phyloP scores from a whole-genome alignment of 352 stramenopile species.

The Pythium sp. region DNA sequence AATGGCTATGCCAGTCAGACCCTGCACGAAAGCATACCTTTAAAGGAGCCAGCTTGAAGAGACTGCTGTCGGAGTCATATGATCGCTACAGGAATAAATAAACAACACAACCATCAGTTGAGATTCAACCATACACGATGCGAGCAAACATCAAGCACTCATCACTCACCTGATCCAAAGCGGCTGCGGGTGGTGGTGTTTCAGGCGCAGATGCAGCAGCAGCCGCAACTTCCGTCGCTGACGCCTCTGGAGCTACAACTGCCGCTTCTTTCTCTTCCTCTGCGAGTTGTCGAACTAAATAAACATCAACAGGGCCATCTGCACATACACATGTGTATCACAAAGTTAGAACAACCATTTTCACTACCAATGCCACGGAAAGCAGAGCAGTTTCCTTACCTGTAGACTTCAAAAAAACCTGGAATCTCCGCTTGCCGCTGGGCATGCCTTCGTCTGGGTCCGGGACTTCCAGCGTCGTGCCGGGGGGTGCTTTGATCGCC shows the following conservation, averaged over 20 bases:
- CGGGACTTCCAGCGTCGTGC: slow-evolving; percentile 93
- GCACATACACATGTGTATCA: not conserved
- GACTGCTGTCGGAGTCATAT: slow-evolving; percentile 76
- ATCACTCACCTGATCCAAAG: slow-evolving; percentile 53
- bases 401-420: slow-evolving; percentile 93
- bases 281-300: slow-evolving; percentile 73
- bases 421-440: slow-evolving; percentile 83
- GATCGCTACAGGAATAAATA: slow-evolving; percentile 42
- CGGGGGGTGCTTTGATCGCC: slow-evolving; percentile 92
- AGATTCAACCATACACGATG: not conserved
- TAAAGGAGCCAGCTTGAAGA: slow-evolving; percentile 84
- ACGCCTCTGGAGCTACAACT: slow-evolving; percentile 10
- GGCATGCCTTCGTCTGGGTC: slow-evolving; percentile 94
- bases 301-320: slow-evolving; percentile 90
- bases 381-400: slow-evolving; percentile 27
- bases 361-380: not conserved
- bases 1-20: not conserved
- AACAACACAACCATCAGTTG: not conserved
- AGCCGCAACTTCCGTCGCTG: not conserved
- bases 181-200: slow-evolving; percentile 28
- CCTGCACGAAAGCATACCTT: slow-evolving; percentile 44
- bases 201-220: slow-evolving; percentile 18
- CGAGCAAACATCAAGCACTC: not conserved
- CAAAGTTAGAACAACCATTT: not conserved
- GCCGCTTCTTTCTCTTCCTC: slow-evolving; percentile 33